Base-by-base conservation (phyloP, 345 rosid genomes). In the Salix exigua region DNA sequence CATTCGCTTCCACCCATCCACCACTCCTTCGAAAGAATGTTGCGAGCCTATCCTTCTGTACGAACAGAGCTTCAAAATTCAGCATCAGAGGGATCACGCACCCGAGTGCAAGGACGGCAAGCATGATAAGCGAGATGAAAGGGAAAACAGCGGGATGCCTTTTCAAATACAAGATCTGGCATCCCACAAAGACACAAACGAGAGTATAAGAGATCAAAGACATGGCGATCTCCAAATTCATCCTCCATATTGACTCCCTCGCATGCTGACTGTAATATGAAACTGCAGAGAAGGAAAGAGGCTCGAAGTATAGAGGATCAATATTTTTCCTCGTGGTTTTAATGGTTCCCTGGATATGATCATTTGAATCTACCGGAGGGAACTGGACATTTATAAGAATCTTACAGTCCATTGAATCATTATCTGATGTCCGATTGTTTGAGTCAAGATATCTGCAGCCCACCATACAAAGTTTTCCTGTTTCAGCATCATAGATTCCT, bases 401-500 rank as follows among this genome's bases (percentile, higher is more conserved):
- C 10, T 77, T 72, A 55, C 78, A 77, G 62, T 81, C 83, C 55
- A 42, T 21, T 37, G 80, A 30, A 58, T 35, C 74, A 8, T 44
- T 14, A 8, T 2, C 37, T 10, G 40, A 5, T 63, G 3, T 51
- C 18, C 37, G 67, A 62, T 14, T 26, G 23, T 23, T 31, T 14
- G 61, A 38, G 16, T 38, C 72, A 2, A 44, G 50, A 46, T 4
- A 4, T 70, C 42, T 73, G 78, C 80, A 81, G 55, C 83, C 83
- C 28, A 46, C 72, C 82, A 82, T 44, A 16, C 85, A 82, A 44
- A 78, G 50, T 28, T 18, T 30, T 75, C 85, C 85, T 67, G 82
- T 82, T 71, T 75, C 74, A 66, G 70, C 65, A 66, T 82, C 61
- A 48, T 82, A 82, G 72, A 68, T 69, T 16, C 85, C 85, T 72